Conservation (phyloP, 2,329 filamentous ascomycete genomes). For the Colletotrichum destructivum region DNA sequence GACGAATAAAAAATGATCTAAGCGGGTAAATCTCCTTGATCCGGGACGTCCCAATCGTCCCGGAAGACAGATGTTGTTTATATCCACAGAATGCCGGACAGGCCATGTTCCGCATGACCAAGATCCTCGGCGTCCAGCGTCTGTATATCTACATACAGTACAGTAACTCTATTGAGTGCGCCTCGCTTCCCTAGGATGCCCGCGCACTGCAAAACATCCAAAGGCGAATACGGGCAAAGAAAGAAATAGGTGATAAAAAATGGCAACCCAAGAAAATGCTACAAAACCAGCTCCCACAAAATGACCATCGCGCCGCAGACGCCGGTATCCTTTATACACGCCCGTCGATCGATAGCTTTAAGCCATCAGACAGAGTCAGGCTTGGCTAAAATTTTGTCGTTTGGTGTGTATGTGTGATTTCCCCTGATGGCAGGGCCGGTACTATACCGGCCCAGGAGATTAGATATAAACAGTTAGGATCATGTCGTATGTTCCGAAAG, state of each 20-base stretch:
- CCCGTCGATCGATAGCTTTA: constrained; percentile 6
- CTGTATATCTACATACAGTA: constrained; percentile 30
- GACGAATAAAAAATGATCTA: neutral
- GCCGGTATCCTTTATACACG: constrained; percentile 42
- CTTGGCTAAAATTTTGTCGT: constrained; percentile 16
- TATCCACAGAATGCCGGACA: constrained; percentile 9
- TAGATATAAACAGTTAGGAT: constrained; percentile 44
- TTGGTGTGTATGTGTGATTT: constrained; percentile 20
- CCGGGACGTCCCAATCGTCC: neutral
- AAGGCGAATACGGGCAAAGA: neutral
- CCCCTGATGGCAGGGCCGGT: constrained; percentile 27
- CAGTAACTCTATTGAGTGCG: neutral
- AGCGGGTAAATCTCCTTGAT: neutral
- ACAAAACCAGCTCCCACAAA: constrained; percentile 37
- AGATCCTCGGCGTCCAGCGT: constrained; percentile 1
- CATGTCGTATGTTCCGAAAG: constrained; percentile 39
- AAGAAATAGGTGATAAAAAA: neutral
- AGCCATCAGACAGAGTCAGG: neutral
- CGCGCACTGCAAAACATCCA: constrained; percentile 40
- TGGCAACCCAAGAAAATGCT: constrained; percentile 9
- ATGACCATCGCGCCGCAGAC: constrained; percentile 40
- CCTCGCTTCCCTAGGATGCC: constrained; percentile 14
- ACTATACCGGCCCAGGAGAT: constrained; percentile 35
- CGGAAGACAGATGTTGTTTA: constrained; percentile 1
- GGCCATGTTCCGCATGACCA: constrained; percentile 17